These are phyloP conservation scores for Fragilaria radians DNA, from an alignment of 108 stramenopile genomes.

Conservation along the genomic window DNA sequence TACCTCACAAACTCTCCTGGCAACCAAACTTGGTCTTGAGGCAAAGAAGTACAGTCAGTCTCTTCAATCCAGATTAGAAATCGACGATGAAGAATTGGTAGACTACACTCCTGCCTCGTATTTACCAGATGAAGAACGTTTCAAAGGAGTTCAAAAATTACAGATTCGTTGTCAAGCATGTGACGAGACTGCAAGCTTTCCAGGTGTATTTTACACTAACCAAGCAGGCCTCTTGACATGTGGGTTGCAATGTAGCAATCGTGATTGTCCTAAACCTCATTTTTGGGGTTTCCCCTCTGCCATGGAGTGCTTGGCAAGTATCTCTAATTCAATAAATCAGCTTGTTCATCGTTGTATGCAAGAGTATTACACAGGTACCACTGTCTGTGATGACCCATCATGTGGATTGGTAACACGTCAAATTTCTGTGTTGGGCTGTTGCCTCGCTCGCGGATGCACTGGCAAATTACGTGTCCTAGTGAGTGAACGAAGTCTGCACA, in stretches of 20 bases:
- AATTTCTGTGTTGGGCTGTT: conserved; percentile 66
- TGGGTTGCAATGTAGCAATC: conserved; percentile 48
- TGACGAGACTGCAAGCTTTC: conserved; percentile 43
- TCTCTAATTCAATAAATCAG: conserved; percentile 47
- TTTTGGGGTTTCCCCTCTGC: conserved; percentile 59
- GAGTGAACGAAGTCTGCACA: conserved; percentile 49
- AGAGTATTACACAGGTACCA: conserved; percentile 56
- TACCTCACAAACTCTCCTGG: conserved; percentile 65
- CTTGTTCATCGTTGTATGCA: conserved; percentile 29
- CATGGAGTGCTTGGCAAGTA: conserved; percentile 41
- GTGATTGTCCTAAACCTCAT: conserved; percentile 41
- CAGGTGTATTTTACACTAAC: conserved; percentile 46
- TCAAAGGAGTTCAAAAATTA: conserved; percentile 79
- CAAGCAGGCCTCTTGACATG: conserved; percentile 15
- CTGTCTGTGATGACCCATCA: conserved; percentile 74
- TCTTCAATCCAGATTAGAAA: conserved; percentile 14
- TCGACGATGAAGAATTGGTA: conserved; percentile 70
- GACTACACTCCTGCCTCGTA: conserved; percentile 71
- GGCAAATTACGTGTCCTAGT: conserved; percentile 49
- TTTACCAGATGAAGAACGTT: conserved; percentile 70
- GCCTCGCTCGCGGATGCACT: conserved; percentile 66
- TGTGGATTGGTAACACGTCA: conserved; percentile 75
- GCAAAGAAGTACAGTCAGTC: conserved; percentile 46
- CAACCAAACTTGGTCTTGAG: conserved; percentile 73
- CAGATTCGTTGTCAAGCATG: conserved; percentile 54